These are phyloP conservation scores for Alternaria gaisen DNA, from an alignment of 2,329 filamentous ascomycete species.

Conservation along the genomic window DNA sequence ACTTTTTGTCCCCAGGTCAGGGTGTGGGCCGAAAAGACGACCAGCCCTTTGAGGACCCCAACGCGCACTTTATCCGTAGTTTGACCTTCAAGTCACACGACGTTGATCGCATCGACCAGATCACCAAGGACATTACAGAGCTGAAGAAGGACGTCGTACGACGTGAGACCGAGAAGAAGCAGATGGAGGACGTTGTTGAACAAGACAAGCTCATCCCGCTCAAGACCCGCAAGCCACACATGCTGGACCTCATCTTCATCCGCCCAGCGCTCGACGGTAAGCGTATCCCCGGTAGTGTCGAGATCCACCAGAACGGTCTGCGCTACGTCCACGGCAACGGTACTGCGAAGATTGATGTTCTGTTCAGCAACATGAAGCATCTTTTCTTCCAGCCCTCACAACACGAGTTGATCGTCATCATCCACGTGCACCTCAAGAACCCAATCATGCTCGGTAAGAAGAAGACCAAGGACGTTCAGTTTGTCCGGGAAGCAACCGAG, in stretches of 20 bases:
- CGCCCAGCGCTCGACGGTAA: constrained; percentile 96
- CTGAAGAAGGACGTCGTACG: constrained; percentile 93
- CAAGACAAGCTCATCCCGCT: constrained; percentile 97
- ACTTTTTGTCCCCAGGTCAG: constrained; percentile 95
- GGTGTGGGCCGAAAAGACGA: constrained; percentile 97
- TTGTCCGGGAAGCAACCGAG: constrained; percentile 96
- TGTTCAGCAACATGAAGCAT: constrained; percentile 98
- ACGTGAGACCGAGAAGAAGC: constrained; percentile 98
- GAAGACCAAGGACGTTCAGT: constrained; percentile 98
- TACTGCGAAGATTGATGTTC: constrained; percentile 85
- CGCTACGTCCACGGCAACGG: constrained; percentile 83
- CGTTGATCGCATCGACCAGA: constrained; percentile 86
- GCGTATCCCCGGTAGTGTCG: constrained; percentile 91
- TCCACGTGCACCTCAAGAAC: constrained; percentile 97
- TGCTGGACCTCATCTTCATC: constrained; percentile 94
- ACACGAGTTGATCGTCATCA: constrained; percentile 96
- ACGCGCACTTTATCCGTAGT: constrained; percentile 94
- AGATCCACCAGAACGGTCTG: constrained; percentile 99
- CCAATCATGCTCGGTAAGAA: constrained; percentile 98
- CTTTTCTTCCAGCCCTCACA: constrained; percentile 98
- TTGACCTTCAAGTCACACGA: constrained; percentile 94
- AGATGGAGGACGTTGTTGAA: constrained; percentile 98
- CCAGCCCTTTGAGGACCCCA: constrained; percentile 95
- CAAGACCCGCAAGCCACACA: constrained; percentile 87
- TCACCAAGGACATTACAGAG: constrained; percentile 91